Evolutionary conservation across 331 rosid genomes (phyloP), one percentile per base, ranked within the genome.

Genomic region (Erythrophleum ivorense): DNA sequence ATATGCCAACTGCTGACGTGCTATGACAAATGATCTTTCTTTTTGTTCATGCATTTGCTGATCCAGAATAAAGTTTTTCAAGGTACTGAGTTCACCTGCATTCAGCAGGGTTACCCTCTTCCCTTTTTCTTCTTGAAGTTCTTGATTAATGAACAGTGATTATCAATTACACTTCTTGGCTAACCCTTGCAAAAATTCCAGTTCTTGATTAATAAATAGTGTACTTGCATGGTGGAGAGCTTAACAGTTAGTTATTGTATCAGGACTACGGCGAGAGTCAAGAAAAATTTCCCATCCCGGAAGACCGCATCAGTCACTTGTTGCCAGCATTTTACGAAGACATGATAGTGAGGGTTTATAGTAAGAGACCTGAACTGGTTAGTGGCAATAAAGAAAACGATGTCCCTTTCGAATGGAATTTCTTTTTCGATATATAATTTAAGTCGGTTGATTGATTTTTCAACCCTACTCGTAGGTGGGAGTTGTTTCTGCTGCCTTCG

Each of bases 331-430:
- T 33, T 66, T 82, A 64, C 66, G 86, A 89, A 86, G 97, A 92
- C 67, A 71, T 34, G 62, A 85, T 90, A 80, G 94, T 92, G 69
- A 80, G 97, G 85, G 93, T 92, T 24, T 92, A 92, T 79, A 71
- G 94, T 7, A 90, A 90, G 88, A 87, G 76, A 80, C 88, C 91
- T 13, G 90, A 57, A 68, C 86, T 82, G 97, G 97, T 90, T 74
- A 76, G 93, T 79, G 33, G 16, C 71, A 41, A 58, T 29, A 24
- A 19, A 31, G 19, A 34, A 19, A 24, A 78, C 57, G 19, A 63
- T 1, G 15, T 15, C 73, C 10, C 33, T 57, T 46, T 24, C 40
- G 34, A 45, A 13, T 54, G 7, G 14, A 62, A 68, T 45, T 29
- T 52, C 41, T 12, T 71, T 82, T 64, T 46, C 48, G 19, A 52